Conservation (phyloP, 2,329 filamentous ascomycete species). For the Zopfia rhizophila region DNA sequence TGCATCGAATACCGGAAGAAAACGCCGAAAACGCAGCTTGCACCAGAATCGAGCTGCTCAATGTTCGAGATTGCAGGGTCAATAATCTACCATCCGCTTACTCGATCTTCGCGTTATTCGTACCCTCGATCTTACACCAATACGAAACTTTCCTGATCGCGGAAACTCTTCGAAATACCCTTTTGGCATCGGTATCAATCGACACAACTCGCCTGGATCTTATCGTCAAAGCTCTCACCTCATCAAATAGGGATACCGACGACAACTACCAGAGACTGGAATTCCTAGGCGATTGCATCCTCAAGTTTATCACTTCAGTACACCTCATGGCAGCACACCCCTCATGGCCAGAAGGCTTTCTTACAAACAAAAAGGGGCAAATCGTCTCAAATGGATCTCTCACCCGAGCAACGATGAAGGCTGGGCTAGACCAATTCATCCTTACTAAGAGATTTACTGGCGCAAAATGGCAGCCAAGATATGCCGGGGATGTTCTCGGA, state of each 20-base stretch:
- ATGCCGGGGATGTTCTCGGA: conserved; percentile 59
- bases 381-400: conserved; percentile 82
- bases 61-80: conserved; percentile 59
- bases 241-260: conserved; percentile 68
- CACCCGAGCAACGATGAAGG: conserved; percentile 69
- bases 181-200: conserved; percentile 66
- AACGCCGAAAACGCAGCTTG: conserved; percentile 37
- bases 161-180: conserved; percentile 65
- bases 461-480: conserved; percentile 76
- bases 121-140: conserved; percentile 79
- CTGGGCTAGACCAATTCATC: conserved; percentile 78
- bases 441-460: conserved; percentile 74
- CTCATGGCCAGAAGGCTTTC: conserved; percentile 78
- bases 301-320: conserved; percentile 78
- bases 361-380: conserved; percentile 74
- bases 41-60: conserved; percentile 61
- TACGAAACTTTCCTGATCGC: conserved; percentile 74
- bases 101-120: conserved; percentile 65
- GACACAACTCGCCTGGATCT: conserved; percentile 58
- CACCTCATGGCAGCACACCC: conserved; percentile 71
- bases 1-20: conserved; percentile 55
- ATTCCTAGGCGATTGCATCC: conserved; percentile 83
- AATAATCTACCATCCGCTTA: conserved; percentile 59
- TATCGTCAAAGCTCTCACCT: conserved; percentile 75
- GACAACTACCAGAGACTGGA: conserved; percentile 85